These are phyloP conservation scores for Mycena rosella DNA, from an alignment of 768 basidiomycete genomes.

Conservation along the genomic window DNA sequence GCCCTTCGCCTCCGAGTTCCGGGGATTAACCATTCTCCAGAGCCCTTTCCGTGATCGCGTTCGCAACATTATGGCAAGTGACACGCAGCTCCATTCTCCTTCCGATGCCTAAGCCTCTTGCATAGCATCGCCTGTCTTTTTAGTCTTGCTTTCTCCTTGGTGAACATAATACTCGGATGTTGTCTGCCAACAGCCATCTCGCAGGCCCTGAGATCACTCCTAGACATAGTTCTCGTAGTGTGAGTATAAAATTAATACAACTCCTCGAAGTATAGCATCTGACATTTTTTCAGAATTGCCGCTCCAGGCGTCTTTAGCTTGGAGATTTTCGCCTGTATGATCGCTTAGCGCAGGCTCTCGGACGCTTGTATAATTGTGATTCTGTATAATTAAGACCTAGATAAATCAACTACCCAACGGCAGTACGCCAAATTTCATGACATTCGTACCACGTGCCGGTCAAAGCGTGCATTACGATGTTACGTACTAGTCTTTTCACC, in stretches of 20 bases:
- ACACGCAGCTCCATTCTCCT: background rate
- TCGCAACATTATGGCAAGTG: background rate
- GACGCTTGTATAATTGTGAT: too few species aligned
- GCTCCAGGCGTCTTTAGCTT: background rate
- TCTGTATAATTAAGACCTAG: too few species aligned
- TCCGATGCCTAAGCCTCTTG: background rate
- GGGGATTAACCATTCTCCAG: background rate
- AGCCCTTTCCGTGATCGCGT: background rate
- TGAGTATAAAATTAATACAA: background rate
- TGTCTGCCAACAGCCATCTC: background rate
- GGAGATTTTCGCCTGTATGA: background rate
- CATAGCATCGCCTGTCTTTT: background rate
- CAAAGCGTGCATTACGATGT: slow-evolving; percentile 3
- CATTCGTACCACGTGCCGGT: background rate
- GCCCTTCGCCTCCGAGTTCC: background rate
- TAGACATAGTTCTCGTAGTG: background rate
- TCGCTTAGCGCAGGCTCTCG: too few species aligned
- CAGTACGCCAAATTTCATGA: background rate
- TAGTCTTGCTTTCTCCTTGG: background rate
- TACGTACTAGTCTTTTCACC: background rate
- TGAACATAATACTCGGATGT: background rate
- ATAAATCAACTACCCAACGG: too few species aligned
- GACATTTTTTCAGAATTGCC: background rate
- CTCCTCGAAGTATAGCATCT: too few species aligned
- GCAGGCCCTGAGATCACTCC: background rate